phyloP scores from a whole-genome alignment of 2,329 filamentous ascomycete genomes.

The Cladosporium sp. region DNA sequence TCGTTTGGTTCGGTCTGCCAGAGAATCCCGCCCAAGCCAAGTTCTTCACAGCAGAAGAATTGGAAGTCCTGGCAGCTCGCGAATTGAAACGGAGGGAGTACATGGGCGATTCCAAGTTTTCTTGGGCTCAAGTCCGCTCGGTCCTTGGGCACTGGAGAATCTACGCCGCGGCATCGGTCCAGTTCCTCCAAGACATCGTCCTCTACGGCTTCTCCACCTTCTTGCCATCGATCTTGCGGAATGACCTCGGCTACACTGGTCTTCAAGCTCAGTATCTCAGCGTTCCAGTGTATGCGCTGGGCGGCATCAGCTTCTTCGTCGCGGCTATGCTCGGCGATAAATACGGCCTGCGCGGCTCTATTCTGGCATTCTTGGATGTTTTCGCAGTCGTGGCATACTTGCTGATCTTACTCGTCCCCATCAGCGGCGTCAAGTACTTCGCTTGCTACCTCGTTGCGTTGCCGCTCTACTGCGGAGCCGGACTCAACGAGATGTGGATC shows the following conservation, averaged over 20 bases:
- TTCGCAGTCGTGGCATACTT: slow-evolving; percentile 19
- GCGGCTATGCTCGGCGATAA: slow-evolving; percentile 45
- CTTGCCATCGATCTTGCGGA: slow-evolving; percentile 48
- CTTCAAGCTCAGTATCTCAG: slow-evolving; percentile 50
- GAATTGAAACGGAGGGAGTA: slow-evolving; percentile 44
- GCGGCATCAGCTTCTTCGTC: slow-evolving; percentile 40
- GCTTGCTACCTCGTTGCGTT: slow-evolving; percentile 23
- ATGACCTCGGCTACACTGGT: slow-evolving; percentile 43
- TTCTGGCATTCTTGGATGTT: slow-evolving; percentile 16
- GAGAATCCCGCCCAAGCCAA: slow-evolving; percentile 38
- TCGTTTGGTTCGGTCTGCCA: slow-evolving; percentile 29
- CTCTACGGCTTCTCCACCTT: slow-evolving; percentile 53
- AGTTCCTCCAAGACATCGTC: slow-evolving; percentile 48
- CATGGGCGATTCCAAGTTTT: slow-evolving; percentile 46
- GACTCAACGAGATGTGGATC: slow-evolving; percentile 43
- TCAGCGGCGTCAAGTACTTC: slow-evolving; percentile 21
- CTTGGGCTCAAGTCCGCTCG: slow-evolving; percentile 42
- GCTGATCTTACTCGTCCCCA: slow-evolving; percentile 17
- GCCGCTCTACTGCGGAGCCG: slow-evolving; percentile 30
- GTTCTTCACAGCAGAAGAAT: slow-evolving; percentile 42
- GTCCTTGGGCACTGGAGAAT: slow-evolving; percentile 3
- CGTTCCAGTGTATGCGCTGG: slow-evolving; percentile 51
- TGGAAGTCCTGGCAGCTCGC: slow-evolving; percentile 44
- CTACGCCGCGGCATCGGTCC: slow-evolving; percentile 23
- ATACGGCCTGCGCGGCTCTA: slow-evolving; percentile 15